phyloP scores from a whole-genome alignment of 345 rosid species.

The Pseudoturritis turrita region DNA sequence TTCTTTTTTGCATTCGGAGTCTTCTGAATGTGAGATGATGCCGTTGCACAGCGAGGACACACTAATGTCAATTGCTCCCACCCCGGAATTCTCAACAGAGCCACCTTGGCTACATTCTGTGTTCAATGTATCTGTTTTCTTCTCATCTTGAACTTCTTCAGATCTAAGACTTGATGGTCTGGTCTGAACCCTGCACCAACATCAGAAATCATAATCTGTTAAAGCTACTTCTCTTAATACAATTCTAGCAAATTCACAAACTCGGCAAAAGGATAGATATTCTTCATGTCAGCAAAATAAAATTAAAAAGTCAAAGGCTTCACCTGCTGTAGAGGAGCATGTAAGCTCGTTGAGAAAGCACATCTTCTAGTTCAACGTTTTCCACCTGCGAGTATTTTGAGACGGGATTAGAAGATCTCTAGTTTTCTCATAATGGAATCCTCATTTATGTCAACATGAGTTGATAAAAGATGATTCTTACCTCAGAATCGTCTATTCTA shows the following conservation, averaged over 20 bases:
- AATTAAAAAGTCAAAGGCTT: background rate
- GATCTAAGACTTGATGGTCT: constrained; percentile 52
- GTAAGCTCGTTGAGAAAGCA: constrained; percentile 88
- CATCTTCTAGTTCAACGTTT: constrained; percentile 75
- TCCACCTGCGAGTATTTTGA: constrained; percentile 49
- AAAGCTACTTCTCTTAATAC: background rate
- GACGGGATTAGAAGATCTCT: background rate
- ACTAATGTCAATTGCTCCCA: background rate
- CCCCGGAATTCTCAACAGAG: constrained; percentile 24
- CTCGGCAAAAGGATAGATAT: background rate
- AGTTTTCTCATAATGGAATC: background rate
- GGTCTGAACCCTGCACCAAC: constrained; percentile 52
- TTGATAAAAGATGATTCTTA: constrained; percentile 18
- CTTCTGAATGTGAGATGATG: constrained; percentile 25
- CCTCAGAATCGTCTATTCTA: constrained; percentile 85
- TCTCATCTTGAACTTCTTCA: constrained; percentile 37
- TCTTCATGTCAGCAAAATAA: background rate
- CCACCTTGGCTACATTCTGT: constrained; percentile 32
- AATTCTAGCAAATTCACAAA: background rate
- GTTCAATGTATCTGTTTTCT: constrained; percentile 24
- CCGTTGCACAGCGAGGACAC: constrained; percentile 22
- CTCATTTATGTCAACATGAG: background rate
- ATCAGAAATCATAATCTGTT: background rate
- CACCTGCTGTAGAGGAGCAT: constrained; percentile 97
- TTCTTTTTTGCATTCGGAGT: constrained; percentile 23